Conservation (phyloP, 495 filamentous ascomycete genomes). For the Penicillium soppii region DNA sequence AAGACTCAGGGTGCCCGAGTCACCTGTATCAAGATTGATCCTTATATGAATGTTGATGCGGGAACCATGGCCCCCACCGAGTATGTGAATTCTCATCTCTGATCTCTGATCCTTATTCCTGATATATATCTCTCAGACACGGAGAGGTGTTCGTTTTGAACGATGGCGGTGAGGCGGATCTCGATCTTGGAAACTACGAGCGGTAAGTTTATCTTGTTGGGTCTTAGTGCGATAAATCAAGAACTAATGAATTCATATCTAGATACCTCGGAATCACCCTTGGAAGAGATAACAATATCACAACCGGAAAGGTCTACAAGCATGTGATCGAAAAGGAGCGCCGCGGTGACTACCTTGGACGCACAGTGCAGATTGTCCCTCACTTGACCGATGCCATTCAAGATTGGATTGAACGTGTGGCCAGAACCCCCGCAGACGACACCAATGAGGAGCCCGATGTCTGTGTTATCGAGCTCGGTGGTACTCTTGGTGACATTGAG, state of each 20-base stretch:
- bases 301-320: conserved; percentile 89
- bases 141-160: conserved; percentile 74
- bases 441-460: conserved; percentile 80
- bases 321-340: conserved; percentile 80
- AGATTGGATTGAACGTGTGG: conserved; percentile 88
- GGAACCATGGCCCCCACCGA: conserved; percentile 78
- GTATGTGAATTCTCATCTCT: conserved; percentile 41
- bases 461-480: conserved; percentile 77
- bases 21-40: conserved; percentile 64
- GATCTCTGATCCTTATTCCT: not conserved
- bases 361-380: conserved; percentile 91
- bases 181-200: conserved; percentile 97
- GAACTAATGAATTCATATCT: conserved; percentile 60
- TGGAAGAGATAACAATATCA: conserved; percentile 28
- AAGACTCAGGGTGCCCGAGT: conserved; percentile 80
- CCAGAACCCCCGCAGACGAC: conserved; percentile 83
- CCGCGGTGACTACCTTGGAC: conserved; percentile 81
- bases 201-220: conserved; percentile 69
- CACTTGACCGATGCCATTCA: conserved; percentile 90
- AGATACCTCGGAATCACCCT: conserved; percentile 27
- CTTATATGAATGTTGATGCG: conserved; percentile 64
- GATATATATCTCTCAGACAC: conserved; percentile 44
- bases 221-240: conserved; percentile 50
- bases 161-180: conserved; percentile 81
- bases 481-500: conserved; percentile 90